A percentile compares a stretch with the other conserved stretches of the same genome.
phyloP scores from a whole-genome alignment of 2,329 filamentous ascomycete genomes.

The Diplodia scrobiculata region DNA sequence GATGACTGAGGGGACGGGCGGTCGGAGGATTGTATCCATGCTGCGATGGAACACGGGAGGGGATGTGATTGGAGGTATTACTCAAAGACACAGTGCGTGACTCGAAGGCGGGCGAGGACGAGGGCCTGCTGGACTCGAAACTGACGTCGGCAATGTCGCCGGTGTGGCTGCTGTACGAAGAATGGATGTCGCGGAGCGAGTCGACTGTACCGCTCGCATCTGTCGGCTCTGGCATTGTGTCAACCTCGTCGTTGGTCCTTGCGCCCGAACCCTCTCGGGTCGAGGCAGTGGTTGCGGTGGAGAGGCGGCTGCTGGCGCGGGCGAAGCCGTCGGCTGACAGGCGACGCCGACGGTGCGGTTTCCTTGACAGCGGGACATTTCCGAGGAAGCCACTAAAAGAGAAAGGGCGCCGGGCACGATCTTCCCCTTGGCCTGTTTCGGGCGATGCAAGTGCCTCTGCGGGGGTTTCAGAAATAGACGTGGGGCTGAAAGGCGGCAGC shows the following conservation, averaged over 20 bases:
- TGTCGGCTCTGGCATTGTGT: constrained; percentile 42
- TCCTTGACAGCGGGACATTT: constrained; percentile 10
- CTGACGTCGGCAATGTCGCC: constrained; percentile 25
- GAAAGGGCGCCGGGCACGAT: constrained; percentile 52
- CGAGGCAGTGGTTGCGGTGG: constrained; percentile 35
- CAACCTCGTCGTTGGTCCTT: constrained; percentile 41
- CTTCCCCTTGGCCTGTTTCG: constrained; percentile 35
- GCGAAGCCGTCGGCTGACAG: constrained; percentile 35
- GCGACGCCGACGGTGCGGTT: constrained; percentile 11
- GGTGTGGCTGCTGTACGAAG: constrained; percentile 33
- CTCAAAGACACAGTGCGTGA: constrained; percentile 26
- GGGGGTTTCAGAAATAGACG: constrained; percentile 28
- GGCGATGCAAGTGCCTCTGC: constrained; percentile 28
- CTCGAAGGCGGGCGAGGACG: constrained; percentile 23
- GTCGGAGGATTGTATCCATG: constrained; percentile 11
- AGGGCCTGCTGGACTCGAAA: constrained; percentile 28
- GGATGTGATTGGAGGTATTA: constrained; percentile 27
- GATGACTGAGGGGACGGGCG: constrained; percentile 23
- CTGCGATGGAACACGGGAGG: constrained; percentile 18
- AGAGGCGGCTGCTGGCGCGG: constrained; percentile 41
- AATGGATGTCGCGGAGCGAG: constrained; percentile 38
- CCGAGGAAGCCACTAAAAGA: constrained; percentile 39
- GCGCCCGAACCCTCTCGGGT: constrained; percentile 34
- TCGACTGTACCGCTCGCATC: constrained; percentile 41
- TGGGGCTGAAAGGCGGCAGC: constrained; percentile 29